Evolutionary conservation across 2,329 filamentous ascomycete species (phyloP), one percentile per base, ranked within the genome.

Genomic region (Huntiella moniliformis): DNA sequence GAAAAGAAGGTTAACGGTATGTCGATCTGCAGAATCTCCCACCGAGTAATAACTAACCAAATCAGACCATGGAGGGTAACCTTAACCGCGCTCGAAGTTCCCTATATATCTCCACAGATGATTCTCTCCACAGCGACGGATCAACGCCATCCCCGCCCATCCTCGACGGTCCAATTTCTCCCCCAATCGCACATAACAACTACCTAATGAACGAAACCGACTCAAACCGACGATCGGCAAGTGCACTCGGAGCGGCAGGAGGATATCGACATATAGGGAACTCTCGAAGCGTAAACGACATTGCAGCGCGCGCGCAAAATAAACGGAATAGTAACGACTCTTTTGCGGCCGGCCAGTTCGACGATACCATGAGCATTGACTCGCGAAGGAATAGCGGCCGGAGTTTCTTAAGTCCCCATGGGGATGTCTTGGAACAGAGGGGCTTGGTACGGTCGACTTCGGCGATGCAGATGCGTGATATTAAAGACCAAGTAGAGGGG

Each of bases 31-130:
- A n/a, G n/a, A 32, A 45, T 10, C 32, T 28, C 13, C 5, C n/a
- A 17, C 42, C 38, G 31, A 42, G 56, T 61, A 51, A 62, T 50
- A 4, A 22, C 35, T 41, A 33, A 43, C 39, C 38, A 37, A 6
- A 22, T 46, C 58, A 92, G 85, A 82, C 83, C 31, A 94, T 95
- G 86, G 88, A 95, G 62, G 85, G 81, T 34, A 95, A 95, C 54
- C 67, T 95, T 15, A 79, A 72, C 48, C 79, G 84, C 50, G 87
- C 85, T 28, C 74, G 84, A 54, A 76, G 73, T 52, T 79, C 79
- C 7, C 66, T 84, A 17, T 67, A 73, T 39, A 63, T 66, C 56
- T 62, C 61, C 52, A 60, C 50, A 55, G 59, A 7, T 52, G 59
- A 33, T 49, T 35, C 42, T 35, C 13, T 46, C 4, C 58, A 51